Percentiles rank a stretch among this genome's conserved stretches.
Evolutionary conservation across 2,329 filamentous ascomycete species (phyloP).

Genomic region (Epichloe elymi): DNA sequence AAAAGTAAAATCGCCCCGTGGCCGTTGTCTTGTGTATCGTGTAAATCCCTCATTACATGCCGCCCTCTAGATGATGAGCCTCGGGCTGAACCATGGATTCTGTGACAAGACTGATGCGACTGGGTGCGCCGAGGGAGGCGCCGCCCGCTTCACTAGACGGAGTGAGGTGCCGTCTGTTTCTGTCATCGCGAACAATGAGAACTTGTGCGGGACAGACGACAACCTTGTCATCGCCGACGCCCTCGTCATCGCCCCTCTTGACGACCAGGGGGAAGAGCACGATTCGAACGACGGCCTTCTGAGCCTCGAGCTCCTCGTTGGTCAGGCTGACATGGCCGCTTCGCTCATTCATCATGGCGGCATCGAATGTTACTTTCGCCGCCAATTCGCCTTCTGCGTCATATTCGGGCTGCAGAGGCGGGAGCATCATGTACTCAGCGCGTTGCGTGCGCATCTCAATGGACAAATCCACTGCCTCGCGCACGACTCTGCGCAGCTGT

Average conservation of each 20-base stretch:
- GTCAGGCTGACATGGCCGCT: conserved; percentile 45
- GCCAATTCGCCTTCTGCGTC: conserved; percentile 83
- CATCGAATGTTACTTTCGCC: conserved; percentile 82
- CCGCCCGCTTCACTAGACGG: conserved; percentile 41
- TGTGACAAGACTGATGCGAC: conserved; percentile 24
- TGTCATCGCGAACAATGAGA: conserved; percentile 50
- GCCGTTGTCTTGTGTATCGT: neutral
- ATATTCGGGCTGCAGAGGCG: conserved; percentile 87
- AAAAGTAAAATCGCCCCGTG: neutral
- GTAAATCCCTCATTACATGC: conserved; percentile 15
- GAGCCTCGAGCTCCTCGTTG: conserved; percentile 69
- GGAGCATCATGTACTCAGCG: conserved; percentile 97
- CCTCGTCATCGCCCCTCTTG: conserved; percentile 83
- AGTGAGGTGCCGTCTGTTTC: conserved; percentile 25
- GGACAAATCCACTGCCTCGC: conserved; percentile 76
- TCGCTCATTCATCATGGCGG: conserved; percentile 87
- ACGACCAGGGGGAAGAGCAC: conserved; percentile 90
- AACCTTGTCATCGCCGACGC: conserved; percentile 82
- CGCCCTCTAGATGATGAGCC: conserved; percentile 20
- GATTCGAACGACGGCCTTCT: conserved; percentile 69
- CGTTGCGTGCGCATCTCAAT: conserved; percentile 96
- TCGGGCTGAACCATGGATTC: conserved; percentile 21
- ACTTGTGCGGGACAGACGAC: conserved; percentile 94
- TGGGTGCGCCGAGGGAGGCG: conserved; percentile 26
- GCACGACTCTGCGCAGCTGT: conserved; percentile 77